Base-by-base conservation (phyloP, 2,329 filamentous ascomycete species). In the Colletotrichum trifolii region DNA sequence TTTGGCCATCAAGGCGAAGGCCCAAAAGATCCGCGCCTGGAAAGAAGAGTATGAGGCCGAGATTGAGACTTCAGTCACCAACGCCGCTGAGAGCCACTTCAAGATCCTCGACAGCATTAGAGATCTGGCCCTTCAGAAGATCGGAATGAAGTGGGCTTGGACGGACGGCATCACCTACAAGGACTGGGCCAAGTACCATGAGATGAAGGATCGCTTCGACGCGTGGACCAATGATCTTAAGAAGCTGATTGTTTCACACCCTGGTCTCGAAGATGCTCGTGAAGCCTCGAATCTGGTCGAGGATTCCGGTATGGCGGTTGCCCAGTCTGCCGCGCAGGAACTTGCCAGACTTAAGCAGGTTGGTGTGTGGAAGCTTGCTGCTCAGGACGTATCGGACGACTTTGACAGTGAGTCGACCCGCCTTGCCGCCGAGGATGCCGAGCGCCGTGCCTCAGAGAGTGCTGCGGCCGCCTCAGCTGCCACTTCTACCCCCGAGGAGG, bases 131-230 rank as follows among this genome's bases (percentile, higher is more conserved):
- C 84, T 97, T 39, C 93, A 97, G 75, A 93, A 96, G 75, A 93
- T 97, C 58, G 94, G 94, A 61, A 95, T 96, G 89, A 88, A 87
- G 73, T 99, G 96, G 94, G 94, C 95, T 11, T 97, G 93, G 90
- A 96, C 94, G 80, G 94, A 98, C 63, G 93, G 93, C 38, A 87
- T 99, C 67, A 97, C 95, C 2, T 97, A 99, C 83, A 94, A 96
- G 76, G 94, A 99, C 76, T 99, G 96, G 96, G 88, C 91, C 65
- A 96, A 95, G 76, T 99, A 97, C 74, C 94, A 98, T 76, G 88
- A 92, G 65, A 83, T 99, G 63, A 96, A 92, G 80, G 87, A 86
- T 58, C 90, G 91, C 11, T 92, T 97, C 56, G 89, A 91, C 52
- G 88, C 93, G 72, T 97, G 95, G 94, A 91, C 92, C 60, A 84